Base-by-base conservation (phyloP, 495 filamentous ascomycete species). In the Penicillium steckii region DNA sequence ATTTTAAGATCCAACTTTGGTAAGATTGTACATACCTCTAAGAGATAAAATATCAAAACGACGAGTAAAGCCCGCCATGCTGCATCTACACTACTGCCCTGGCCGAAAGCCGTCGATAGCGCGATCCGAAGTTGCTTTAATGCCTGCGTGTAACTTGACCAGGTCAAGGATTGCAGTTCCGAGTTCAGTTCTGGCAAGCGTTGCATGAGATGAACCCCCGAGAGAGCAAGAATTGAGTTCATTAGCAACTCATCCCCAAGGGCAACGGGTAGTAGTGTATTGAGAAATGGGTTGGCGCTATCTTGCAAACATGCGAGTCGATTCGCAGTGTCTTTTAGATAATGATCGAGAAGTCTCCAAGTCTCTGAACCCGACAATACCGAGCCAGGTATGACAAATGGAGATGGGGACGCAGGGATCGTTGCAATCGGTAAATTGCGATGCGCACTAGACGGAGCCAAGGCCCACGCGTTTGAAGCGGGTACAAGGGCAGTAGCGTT, bases 1-100 rank as follows among this genome's bases (percentile, higher is more conserved):
- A n/a, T n/a, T n/a, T n/a, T n/a, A n/a, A n/a, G n/a, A n/a, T n/a
- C n/a, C n/a, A n/a, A 37, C 15, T n/a, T 7, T 37, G 33, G 21
- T 13, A 30, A 3, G 24, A 17, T 3, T n/a, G 17, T 12, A 45
- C 56, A 26, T 59, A 47, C 56, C 56, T 59, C 56, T 29, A 59
- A 18, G 44, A 59, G 46, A 46, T 59, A 59, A 24, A 59, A 54
- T 54, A 59, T 47, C 15, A 59, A 50, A n/a, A 59, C 56, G 29
- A 59, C 42, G 30, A 59, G 35, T 4, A 59, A 40, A 37, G 46
- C 46, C 18, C 51, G 50, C 47, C 50, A 54, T 24, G 43, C 56
- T 29, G 46, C 46, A 46, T 55, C 56, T 35, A 50, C 35, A 24
- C 23, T 47, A 47, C 25, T 40, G 3, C 15, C 33, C 6, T 29